Conservation (phyloP, 2,329 filamentous ascomycete genomes). For the Neoascochyta sp. region DNA sequence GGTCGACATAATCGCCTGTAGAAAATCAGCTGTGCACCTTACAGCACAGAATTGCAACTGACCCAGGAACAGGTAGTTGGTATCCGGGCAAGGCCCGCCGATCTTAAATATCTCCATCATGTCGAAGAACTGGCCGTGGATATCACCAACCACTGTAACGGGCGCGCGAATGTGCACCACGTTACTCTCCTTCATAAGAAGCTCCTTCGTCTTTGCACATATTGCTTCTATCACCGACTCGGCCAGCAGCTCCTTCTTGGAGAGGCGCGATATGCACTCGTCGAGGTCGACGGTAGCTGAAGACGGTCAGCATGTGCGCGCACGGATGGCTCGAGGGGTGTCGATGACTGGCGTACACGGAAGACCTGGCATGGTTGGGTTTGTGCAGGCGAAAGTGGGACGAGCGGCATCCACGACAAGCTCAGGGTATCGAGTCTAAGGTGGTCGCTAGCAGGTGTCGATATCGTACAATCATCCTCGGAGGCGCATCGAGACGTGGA, state of each 20-base stretch:
- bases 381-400: conserved; percentile 12
- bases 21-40: conserved; percentile 9
- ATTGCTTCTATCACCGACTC: conserved; percentile 98
- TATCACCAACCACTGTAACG: conserved; percentile 96
- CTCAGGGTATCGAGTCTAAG: conserved; percentile 36
- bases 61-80: conserved; percentile 98
- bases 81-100: conserved; percentile 93
- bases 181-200: conserved; percentile 99
- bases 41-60: no score
- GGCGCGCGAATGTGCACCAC: conserved; percentile 95
- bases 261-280: conserved; percentile 94
- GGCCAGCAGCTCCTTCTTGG: conserved; percentile 93
- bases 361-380: conserved; percentile 48
- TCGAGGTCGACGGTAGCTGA: conserved; percentile 94
- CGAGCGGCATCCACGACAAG: conserved; percentile 27
- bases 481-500: conserved; percentile 27
- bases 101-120: conserved; percentile 99
- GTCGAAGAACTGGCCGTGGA: conserved; percentile 98
- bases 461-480: conserved; percentile 42
- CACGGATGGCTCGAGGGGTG: conserved; percentile 2
- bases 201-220: conserved; percentile 98
- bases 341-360: conserved; percentile 41
- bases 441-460: conserved; percentile 36
- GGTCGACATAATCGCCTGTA: conserved; percentile 92
- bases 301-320: conserved; percentile 15